These are phyloP conservation scores for Entomortierella parvispora DNA, from an alignment of 192 early-diverging fungal species.

Conservation along the genomic window DNA sequence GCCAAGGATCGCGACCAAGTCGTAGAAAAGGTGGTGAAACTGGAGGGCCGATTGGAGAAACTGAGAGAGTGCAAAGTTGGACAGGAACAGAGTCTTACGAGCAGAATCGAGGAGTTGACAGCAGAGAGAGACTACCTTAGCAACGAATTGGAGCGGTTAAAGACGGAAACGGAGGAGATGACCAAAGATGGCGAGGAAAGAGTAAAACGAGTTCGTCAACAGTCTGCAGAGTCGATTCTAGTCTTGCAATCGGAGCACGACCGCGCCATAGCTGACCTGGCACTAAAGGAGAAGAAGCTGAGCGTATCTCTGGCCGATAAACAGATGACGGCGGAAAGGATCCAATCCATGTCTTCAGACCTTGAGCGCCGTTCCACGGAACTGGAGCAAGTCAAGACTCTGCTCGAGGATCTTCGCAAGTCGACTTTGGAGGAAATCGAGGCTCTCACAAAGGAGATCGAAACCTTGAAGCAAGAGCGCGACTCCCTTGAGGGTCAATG, in stretches of 20 bases:
- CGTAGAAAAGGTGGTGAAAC: conserved; percentile 22
- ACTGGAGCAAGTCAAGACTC: no score
- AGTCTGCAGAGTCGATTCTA: background rate
- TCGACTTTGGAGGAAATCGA: no score
- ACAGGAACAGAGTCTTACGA: conserved; percentile 38
- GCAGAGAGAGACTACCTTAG: conserved; percentile 4
- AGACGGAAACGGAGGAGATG: background rate
- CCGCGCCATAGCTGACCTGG: no score
- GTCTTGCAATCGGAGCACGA: background rate
- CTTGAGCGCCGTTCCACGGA: no score
- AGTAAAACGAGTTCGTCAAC: background rate
- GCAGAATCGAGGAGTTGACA: conserved; percentile 21
- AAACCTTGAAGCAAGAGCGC: no score
- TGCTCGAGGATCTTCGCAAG: no score
- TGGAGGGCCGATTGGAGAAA: conserved; percentile 29
- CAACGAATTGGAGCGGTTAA: background rate
- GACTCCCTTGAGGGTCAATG: no score
- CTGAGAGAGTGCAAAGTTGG: conserved; percentile 37
- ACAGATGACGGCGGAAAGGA: no score
- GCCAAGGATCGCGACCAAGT: conserved; percentile 41
- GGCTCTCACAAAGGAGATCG: no score
- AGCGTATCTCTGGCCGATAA: no score
- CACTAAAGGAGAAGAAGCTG: no score
- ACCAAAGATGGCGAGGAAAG: background rate
- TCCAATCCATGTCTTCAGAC: no score